These are phyloP conservation scores for Mycosphaerella sp. DNA, from an alignment of 2,329 filamentous ascomycete species.

Conservation along the genomic window DNA sequence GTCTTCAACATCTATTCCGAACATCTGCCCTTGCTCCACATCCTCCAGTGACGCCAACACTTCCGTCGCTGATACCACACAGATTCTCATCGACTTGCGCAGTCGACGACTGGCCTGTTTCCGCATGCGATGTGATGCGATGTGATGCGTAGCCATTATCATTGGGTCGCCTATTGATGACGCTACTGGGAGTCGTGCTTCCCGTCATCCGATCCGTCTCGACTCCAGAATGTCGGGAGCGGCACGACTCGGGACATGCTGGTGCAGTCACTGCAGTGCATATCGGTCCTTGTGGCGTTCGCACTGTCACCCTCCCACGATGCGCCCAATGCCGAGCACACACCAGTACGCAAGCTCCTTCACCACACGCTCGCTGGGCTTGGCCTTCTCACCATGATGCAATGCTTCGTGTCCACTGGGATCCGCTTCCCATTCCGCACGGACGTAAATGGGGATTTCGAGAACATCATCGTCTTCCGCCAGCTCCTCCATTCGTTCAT, in stretches of 20 bases:
- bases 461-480: constrained; percentile 58
- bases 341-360: constrained; percentile 94
- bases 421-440: constrained; percentile 82
- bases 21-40: neutral
- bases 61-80: neutral
- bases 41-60: neutral
- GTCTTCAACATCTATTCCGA: neutral
- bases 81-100: neutral
- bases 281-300: neutral
- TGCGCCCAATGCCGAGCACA: constrained; percentile 79
- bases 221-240: constrained; percentile 5
- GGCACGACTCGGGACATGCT: neutral
- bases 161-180: neutral
- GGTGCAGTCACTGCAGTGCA: neutral
- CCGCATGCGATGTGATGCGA: neutral
- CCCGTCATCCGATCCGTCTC: constrained; percentile 5
- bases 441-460: constrained; percentile 91
- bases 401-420: constrained; percentile 53
- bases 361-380: constrained; percentile 63
- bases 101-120: neutral
- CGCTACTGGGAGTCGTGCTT: constrained; percentile 5
- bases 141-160: neutral
- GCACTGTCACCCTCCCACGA: constrained; percentile 38
- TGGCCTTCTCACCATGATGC: constrained; percentile 42
- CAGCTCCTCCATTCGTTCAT: constrained; percentile 39